phyloP scores from a whole-genome alignment of 2,329 filamentous ascomycete species.

The Bisporella sp. region DNA sequence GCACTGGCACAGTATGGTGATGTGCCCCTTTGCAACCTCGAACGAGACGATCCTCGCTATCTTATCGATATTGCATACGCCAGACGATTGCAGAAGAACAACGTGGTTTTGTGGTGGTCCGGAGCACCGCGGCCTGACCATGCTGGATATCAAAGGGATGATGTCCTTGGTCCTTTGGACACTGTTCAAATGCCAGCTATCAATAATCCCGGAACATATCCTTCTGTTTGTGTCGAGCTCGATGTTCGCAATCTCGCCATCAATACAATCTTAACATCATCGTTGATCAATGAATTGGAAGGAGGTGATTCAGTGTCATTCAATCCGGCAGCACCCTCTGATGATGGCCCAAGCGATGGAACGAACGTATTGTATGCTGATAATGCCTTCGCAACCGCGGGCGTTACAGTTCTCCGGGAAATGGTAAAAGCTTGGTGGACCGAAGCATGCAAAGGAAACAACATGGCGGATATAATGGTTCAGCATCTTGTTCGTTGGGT shows the following conservation, averaged over 20 bases:
- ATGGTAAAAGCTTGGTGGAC: constrained; percentile 99
- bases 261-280: constrained; percentile 95
- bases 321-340: constrained; percentile 62
- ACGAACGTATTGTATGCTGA: constrained; percentile 72
- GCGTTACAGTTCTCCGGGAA: constrained; percentile 83
- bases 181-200: constrained; percentile 85
- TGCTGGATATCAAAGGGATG: constrained; percentile 90
- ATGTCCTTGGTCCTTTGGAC: constrained; percentile 76
- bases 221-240: constrained; percentile 92
- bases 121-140: constrained; percentile 81
- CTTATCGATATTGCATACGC: constrained; percentile 96
- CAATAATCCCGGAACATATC: constrained; percentile 90
- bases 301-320: constrained; percentile 81
- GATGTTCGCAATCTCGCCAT: constrained; percentile 92
- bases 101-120: constrained; percentile 97
- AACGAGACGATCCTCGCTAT: constrained; percentile 88
- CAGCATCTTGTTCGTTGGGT: constrained; percentile 98
- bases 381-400: constrained; percentile 86
- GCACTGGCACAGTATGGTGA: constrained; percentile 88
- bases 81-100: constrained; percentile 78
- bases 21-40: constrained; percentile 89
- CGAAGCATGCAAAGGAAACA: constrained; percentile 82
- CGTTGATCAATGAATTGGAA: constrained; percentile 93
- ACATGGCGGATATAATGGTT: constrained; percentile 96
- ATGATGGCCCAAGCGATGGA: constrained; percentile 53